These are phyloP conservation scores for Schizochytrium sp. DNA, from an alignment of 108 stramenopile species.

Conservation along the genomic window DNA sequence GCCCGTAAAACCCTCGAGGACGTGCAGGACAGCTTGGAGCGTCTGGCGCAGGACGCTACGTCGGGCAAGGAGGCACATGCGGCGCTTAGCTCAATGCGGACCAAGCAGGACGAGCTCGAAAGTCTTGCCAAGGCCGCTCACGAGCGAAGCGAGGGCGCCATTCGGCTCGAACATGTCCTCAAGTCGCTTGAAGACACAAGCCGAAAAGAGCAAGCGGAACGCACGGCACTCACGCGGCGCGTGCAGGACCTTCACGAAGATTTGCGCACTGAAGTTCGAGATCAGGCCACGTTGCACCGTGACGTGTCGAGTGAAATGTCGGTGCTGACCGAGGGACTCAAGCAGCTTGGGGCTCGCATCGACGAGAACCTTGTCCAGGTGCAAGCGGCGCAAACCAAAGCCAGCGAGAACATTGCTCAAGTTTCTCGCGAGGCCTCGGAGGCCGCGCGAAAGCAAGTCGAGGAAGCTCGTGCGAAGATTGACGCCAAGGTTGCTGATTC, in stretches of 20 bases:
- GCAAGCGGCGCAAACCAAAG: neutral
- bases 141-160: neutral
- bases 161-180: neutral
- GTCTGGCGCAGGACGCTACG: neutral
- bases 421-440: too few relatives aligned
- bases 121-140: neutral
- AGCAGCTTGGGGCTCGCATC: neutral
- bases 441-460: too few relatives aligned
- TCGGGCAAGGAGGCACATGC: neutral
- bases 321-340: neutral
- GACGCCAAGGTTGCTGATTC: too few relatives aligned
- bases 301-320: neutral
- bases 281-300: neutral
- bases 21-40: neutral
- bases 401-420: neutral
- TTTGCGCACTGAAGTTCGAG: neutral
- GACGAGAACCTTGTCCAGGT: neutral
- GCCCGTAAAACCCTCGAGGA: neutral
- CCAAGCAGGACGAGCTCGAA: constrained; percentile 7
- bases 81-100: neutral
- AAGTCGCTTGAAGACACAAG: neutral
- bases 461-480: too few relatives aligned
- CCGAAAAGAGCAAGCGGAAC: neutral
- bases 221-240: neutral
- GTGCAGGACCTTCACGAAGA: neutral